phyloP scores from a whole-genome alignment of 768 basidiomycete species.

The Mycena latifolia region DNA sequence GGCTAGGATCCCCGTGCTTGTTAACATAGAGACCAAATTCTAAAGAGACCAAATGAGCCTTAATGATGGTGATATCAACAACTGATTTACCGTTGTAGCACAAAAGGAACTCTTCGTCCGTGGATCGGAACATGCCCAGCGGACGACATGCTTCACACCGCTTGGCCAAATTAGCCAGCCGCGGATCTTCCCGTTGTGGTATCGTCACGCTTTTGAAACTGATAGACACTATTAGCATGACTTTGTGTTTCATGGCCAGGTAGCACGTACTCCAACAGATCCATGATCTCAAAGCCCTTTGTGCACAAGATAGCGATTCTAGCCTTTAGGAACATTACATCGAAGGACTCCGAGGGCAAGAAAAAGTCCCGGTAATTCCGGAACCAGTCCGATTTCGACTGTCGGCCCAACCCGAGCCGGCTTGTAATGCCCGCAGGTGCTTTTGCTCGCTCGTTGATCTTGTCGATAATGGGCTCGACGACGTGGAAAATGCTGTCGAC shows the following conservation, averaged over 20 bases:
- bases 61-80: neutral
- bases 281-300: slow-evolving; percentile 98
- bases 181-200: slow-evolving; percentile 81
- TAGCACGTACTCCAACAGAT: slow-evolving; percentile 83
- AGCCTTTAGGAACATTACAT: slow-evolving; percentile 92
- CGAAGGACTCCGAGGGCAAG: slow-evolving; percentile 91
- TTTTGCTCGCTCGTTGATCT: slow-evolving; percentile 83
- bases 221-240: slow-evolving; percentile 5
- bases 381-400: slow-evolving; percentile 94
- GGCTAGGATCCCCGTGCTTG: slow-evolving; percentile 90
- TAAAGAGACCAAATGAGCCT: slow-evolving; percentile 42
- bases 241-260: neutral
- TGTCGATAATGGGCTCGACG: slow-evolving; percentile 95
- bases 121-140: slow-evolving; percentile 94
- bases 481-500: slow-evolving; percentile 96
- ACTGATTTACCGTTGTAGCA: slow-evolving; percentile 87
- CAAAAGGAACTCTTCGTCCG: slow-evolving; percentile 92
- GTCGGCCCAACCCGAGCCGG: slow-evolving; percentile 77
- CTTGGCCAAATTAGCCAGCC: slow-evolving; percentile 78
- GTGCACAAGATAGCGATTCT: slow-evolving; percentile 94
- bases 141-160: slow-evolving; percentile 90
- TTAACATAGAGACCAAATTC: slow-evolving; percentile 95
- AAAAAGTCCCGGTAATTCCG: slow-evolving; percentile 94
- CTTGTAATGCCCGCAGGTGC: slow-evolving; percentile 78
- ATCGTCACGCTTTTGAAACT: slow-evolving; percentile 93